Base-by-base conservation (phyloP, 352 stramenopile genomes). In the Phytophthora hibernalis region DNA sequence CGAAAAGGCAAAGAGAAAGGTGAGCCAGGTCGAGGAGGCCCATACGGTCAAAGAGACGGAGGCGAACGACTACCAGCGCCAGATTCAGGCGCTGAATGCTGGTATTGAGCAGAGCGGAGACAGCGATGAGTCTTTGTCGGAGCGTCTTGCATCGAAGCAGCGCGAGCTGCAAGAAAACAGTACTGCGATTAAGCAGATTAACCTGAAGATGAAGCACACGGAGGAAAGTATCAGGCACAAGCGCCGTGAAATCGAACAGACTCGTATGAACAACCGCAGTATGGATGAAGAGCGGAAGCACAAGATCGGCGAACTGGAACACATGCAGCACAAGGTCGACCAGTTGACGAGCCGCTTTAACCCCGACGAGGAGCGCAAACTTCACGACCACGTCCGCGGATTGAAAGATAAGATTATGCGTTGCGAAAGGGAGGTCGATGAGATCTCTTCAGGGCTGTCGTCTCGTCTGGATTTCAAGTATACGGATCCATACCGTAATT, bases 381-480 rank as follows among this genome's bases (percentile, higher is more conserved):
- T 96, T 3, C 75, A 89, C 1, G 78, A 90, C 21, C 70, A 85
- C 80, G 53, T 92, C 49, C 68, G 85, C 37, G 63, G 70, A 20
- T 47, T 94, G 76, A 48, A 93, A 74, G 74, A 89, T 40, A 72
- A 88, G 78, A 80, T 97, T 20, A 65, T 74, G 5, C 62, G 61
- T 9, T 84, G 82, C 48, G 87, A 95, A 52, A 90, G 97, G 22
- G 85, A 97, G 24, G 87, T 98, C 9, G 96, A 99, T 56, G 96
- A 93, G 44, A 80, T 98, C 3, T 95, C 89, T 11, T 93, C 97
- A 12, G 85, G 97, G 21, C 74, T 99, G 21, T 92, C 93, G n/a
- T 97, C 93, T n/a, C 84, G 96, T 22, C 82, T 99, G 42, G 82
- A 96, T 63, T 99, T 99, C 78, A 93, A 98, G 51, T 99, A 98